phyloP scores from a whole-genome alignment of 768 basidiomycete genomes.

The Tulasnella sp. region DNA sequence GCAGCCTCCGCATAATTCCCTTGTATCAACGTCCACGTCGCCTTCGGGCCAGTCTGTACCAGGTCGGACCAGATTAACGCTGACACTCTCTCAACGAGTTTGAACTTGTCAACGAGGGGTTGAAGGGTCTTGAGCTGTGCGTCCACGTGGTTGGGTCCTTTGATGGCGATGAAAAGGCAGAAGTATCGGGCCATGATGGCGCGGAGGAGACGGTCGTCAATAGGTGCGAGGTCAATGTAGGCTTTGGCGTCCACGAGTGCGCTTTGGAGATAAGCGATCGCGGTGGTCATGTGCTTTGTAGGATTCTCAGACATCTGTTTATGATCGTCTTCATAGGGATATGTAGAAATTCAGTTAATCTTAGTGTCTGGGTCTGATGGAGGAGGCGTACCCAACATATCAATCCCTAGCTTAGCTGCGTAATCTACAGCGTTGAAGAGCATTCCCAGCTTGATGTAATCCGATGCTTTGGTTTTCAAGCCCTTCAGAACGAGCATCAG shows the following conservation, averaged over 20 bases:
- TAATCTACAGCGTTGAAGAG: conserved; percentile 3
- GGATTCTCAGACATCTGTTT: background rate
- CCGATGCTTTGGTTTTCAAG: background rate
- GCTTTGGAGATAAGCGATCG: conserved; percentile 9
- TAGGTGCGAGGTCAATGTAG: conserved; percentile 5
- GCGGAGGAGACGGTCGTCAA: conserved; percentile 6
- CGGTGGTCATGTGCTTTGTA: conserved; percentile 1
- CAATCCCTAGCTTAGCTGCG: background rate
- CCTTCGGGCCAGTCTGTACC: background rate
- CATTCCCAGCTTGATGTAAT: background rate
- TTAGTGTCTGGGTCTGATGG: background rate
- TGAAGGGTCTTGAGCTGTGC: background rate
- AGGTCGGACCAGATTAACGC: conserved; percentile 2
- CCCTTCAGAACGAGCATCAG: background rate
- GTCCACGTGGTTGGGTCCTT: background rate
- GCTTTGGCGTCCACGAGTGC: background rate
- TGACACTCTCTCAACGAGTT: conserved; percentile 8
- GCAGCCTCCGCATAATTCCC: background rate
- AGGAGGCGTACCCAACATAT: background rate
- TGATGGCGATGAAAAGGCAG: conserved; percentile 3
- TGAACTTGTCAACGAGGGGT: background rate
- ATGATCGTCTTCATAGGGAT: background rate
- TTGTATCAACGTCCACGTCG: conserved; percentile 1
- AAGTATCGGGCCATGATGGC: background rate
- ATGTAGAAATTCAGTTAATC: background rate